A percentile compares a stretch with the other conserved stretches of the same genome.
These are phyloP conservation scores for Ogataea neopini DNA, from an alignment of 805 yeast genomes.

Conservation along the genomic window DNA sequence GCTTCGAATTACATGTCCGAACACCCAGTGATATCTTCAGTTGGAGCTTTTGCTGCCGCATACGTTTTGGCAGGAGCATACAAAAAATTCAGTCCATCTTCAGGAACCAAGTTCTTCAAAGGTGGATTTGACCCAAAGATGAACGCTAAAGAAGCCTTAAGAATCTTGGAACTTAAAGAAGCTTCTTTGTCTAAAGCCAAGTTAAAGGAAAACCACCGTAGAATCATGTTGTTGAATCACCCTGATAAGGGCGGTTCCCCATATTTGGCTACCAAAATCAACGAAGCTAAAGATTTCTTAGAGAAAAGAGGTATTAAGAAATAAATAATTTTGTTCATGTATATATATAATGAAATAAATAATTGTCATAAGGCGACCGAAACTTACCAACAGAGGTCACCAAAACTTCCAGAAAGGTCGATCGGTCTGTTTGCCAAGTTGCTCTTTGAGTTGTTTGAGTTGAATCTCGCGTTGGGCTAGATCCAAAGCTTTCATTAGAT, in stretches of 20 bases:
- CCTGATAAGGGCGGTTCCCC: conserved; percentile 96
- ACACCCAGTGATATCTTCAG: conserved; percentile 74
- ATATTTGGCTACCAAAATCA: conserved; percentile 84
- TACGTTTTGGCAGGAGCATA: conserved; percentile 68
- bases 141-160: conserved; percentile 86
- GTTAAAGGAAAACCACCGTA: conserved; percentile 78
- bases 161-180: conserved; percentile 75
- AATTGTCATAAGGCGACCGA: too few species aligned
- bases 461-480: conserved; percentile 39
- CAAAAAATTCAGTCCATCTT: conserved; percentile 66
- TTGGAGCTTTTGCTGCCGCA: conserved; percentile 65
- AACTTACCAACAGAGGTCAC: too few species aligned
- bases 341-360: conserved; percentile 1
- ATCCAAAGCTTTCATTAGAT: conserved; percentile 45
- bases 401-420: conserved; percentile 33
- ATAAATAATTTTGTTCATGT: conserved; percentile 14
- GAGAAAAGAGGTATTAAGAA: conserved; percentile 58
- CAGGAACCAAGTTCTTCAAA: conserved; percentile 63
- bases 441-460: conserved; percentile 19
- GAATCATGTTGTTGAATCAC: conserved; percentile 84
- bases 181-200: conserved; percentile 59
- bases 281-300: conserved; percentile 85
- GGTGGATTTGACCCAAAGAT: conserved; percentile 94
- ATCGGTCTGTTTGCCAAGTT: conserved; percentile 6
- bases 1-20: conserved; percentile 60